These are phyloP conservation scores for Fusarium nematophilum DNA, from an alignment of 2,329 filamentous ascomycete species.

Conservation along the genomic window DNA sequence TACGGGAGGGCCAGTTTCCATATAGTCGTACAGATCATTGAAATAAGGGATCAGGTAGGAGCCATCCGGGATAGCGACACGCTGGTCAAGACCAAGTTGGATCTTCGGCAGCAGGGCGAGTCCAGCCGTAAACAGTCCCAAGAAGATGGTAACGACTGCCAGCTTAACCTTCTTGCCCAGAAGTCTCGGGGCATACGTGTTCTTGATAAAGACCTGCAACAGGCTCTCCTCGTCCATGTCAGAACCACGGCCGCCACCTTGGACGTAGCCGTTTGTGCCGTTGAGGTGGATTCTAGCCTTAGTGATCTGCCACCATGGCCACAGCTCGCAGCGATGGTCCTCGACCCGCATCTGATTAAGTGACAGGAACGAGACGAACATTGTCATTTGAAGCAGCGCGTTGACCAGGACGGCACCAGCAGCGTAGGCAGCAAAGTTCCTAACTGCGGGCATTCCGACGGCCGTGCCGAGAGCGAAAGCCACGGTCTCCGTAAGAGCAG, in stretches of 20 bases:
- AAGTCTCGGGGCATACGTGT: conserved; percentile 84
- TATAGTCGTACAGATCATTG: conserved; percentile 93
- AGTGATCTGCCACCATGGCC: conserved; percentile 87
- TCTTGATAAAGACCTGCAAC: conserved; percentile 89
- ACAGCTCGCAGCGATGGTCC: conserved; percentile 87
- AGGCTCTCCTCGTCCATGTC: conserved; percentile 85
- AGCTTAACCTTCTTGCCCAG: conserved; percentile 85
- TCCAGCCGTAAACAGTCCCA: conserved; percentile 87
- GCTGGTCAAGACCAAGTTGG: conserved; percentile 89
- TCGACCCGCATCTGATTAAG: conserved; percentile 94
- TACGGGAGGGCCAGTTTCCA: conserved; percentile 90
- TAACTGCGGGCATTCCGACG: conserved; percentile 97
- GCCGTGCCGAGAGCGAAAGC: conserved; percentile 93
- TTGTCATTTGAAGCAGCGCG: conserved; percentile 94
- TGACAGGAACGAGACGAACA: conserved; percentile 92
- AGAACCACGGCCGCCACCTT: conserved; percentile 69
- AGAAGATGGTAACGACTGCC: conserved; percentile 80
- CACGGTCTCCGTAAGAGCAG: conserved; percentile 92
- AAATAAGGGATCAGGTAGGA: conserved; percentile 98
- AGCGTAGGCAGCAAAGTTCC: conserved; percentile 97
- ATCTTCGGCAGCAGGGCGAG: conserved; percentile 87
- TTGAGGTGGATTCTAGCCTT: conserved; percentile 76
- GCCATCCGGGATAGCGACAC: conserved; percentile 91
- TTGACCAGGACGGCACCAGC: conserved; percentile 98
- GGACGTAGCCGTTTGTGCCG: conserved; percentile 63